These are phyloP conservation scores for Tylopilus sp. DNA, from an alignment of 1,284 basidiomycete species.

Conservation along the genomic window DNA sequence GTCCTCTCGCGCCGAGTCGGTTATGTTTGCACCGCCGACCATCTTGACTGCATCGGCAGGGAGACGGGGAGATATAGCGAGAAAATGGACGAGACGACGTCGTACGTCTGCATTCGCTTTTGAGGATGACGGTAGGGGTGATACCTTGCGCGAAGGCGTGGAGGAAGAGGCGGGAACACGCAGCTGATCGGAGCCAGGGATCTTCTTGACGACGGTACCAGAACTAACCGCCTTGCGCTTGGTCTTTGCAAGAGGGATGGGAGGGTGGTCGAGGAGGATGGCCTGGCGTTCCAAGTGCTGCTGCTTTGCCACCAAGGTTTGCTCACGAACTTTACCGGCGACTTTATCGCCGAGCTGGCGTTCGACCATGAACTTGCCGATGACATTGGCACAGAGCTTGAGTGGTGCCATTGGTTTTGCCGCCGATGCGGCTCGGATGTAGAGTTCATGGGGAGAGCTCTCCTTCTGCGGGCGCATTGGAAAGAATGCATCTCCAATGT, in stretches of 20 bases:
- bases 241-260: constrained; percentile 32
- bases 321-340: constrained; percentile 65
- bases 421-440: constrained; percentile 68
- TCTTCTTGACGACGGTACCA: constrained; percentile 46
- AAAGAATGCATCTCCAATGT: constrained; percentile 72
- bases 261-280: constrained; percentile 60
- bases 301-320: constrained; percentile 65
- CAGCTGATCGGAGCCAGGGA: constrained; percentile 45
- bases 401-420: constrained; percentile 70
- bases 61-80: constrained; percentile 60
- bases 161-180: constrained; percentile 39
- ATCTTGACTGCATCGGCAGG: constrained; percentile 57
- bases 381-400: constrained; percentile 77
- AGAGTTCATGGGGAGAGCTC: constrained; percentile 72
- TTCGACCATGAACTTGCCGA: constrained; percentile 73
- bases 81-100: constrained; percentile 63
- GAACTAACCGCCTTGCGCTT: constrained; percentile 48
- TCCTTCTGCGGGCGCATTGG: constrained; percentile 66
- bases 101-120: constrained; percentile 46
- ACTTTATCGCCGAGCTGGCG: constrained; percentile 65
- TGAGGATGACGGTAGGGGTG: constrained; percentile 35
- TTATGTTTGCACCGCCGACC: constrained; percentile 51
- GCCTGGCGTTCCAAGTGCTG: constrained; percentile 65
- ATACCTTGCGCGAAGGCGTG: constrained; percentile 37
- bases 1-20: constrained; percentile 48